These are phyloP conservation scores for Suhomyces panamericanus DNA, from an alignment of 1,139 yeast genomes.

Conservation along the genomic window DNA sequence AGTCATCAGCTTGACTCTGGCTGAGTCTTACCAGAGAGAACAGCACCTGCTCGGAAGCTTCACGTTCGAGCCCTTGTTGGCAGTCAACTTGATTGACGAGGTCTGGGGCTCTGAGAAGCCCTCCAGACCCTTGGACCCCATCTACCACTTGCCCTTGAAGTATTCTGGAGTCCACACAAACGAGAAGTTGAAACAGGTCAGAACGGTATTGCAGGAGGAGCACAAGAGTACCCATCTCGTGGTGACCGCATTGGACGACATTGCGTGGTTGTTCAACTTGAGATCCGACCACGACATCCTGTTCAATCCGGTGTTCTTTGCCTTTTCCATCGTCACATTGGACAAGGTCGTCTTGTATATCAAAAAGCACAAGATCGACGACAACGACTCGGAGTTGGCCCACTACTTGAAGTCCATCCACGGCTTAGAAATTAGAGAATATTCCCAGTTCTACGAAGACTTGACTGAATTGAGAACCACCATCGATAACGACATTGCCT, in stretches of 20 bases:
- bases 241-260: slow-evolving; percentile 50
- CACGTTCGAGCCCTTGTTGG: slow-evolving; percentile 33
- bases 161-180: slow-evolving; percentile 47
- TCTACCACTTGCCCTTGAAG: slow-evolving; percentile 39
- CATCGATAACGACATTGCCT: slow-evolving; percentile 16
- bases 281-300: slow-evolving; percentile 48
- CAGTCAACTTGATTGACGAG: slow-evolving; percentile 37
- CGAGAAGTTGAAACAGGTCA: slow-evolving; percentile 32
- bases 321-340: slow-evolving; percentile 41
- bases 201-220: slow-evolving; percentile 23
- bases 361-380: slow-evolving; percentile 33
- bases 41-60: slow-evolving; percentile 23
- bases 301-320: slow-evolving; percentile 52
- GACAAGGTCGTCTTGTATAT: slow-evolving; percentile 38
- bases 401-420: slow-evolving; percentile 31
- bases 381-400: slow-evolving; percentile 19
- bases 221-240: slow-evolving; percentile 31
- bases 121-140: slow-evolving; percentile 34
- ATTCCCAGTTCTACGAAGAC: slow-evolving; percentile 35
- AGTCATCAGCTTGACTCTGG: slow-evolving; percentile 33
- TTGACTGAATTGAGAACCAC: slow-evolving; percentile 25
- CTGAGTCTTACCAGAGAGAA: slow-evolving; percentile 35
- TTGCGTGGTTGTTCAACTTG: slow-evolving; percentile 57
- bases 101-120: slow-evolving; percentile 48
- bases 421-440: slow-evolving; percentile 31